Conservation (phyloP, 164 flowering plant species). For the Vitis rotundifolia region DNA sequence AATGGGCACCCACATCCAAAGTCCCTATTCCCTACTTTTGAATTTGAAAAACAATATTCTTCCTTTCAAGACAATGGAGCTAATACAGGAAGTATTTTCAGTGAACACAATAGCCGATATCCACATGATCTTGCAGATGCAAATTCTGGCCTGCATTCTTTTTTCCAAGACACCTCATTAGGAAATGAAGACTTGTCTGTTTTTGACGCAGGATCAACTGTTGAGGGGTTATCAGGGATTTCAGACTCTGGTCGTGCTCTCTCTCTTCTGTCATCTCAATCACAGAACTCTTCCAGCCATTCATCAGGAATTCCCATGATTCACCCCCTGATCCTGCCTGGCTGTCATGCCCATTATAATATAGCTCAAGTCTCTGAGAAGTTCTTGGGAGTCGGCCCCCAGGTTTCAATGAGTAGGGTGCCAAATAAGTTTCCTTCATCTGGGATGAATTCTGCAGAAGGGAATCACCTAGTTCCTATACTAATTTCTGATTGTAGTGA, state of each 20-base stretch:
- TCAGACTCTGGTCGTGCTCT: slow-evolving; percentile 65
- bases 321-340: slow-evolving; percentile 24
- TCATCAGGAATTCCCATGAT: slow-evolving; percentile 39
- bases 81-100: slow-evolving; percentile 22
- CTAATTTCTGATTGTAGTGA: slow-evolving; percentile 33
- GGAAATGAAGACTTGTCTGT: slow-evolving; percentile 35
- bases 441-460: slow-evolving; percentile 30
- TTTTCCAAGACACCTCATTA: slow-evolving; percentile 25
- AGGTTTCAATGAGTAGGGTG: slow-evolving; percentile 34
- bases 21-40: slow-evolving; percentile 19
- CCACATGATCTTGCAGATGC: slow-evolving; percentile 26
- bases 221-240: slow-evolving; percentile 41
- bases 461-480: slow-evolving; percentile 29
- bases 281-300: slow-evolving; percentile 41
- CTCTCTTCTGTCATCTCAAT: slow-evolving; percentile 82
- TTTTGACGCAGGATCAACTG: slow-evolving; percentile 34
- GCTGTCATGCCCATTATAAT: slow-evolving; percentile 24
- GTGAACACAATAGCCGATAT: slow-evolving; percentile 22
- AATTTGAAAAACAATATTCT: slow-evolving; percentile 28
- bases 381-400: slow-evolving; percentile 27
- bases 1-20: slow-evolving; percentile 30
- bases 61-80: slow-evolving; percentile 24
- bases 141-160: slow-evolving; percentile 24
- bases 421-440: slow-evolving; percentile 38
- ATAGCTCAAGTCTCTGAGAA: slow-evolving; percentile 31